Evolutionary conservation across 768 basidiomycete genomes (phyloP).

Genomic region (Hortiboletus campestris): DNA sequence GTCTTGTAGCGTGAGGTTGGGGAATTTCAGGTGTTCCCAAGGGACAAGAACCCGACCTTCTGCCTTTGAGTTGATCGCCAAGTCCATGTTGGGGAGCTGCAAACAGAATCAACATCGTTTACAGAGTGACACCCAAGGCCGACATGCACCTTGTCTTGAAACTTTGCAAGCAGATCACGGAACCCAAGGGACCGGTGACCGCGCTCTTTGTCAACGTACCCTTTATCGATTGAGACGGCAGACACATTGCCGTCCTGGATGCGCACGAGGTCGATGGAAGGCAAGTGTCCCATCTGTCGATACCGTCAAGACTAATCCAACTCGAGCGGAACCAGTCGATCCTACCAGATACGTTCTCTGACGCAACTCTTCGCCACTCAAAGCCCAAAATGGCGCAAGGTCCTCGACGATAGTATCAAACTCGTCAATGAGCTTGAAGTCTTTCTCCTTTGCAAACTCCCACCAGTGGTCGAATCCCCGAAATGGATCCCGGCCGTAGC

Average conservation of each 20-base stretch:
- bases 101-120: not conserved
- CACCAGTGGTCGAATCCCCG: constrained; percentile 93
- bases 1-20: constrained; percentile 60
- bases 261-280: constrained; percentile 87
- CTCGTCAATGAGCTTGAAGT: constrained; percentile 84
- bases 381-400: constrained; percentile 78
- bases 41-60: constrained; percentile 93
- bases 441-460: constrained; percentile 68
- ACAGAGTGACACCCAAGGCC: not conserved
- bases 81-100: constrained; percentile 90
- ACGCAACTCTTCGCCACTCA: constrained; percentile 72
- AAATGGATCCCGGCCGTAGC: constrained; percentile 81
- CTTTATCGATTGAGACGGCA: constrained; percentile 55
- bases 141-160: constrained; percentile 56
- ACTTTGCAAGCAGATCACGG: constrained; percentile 68
- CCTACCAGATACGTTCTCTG: constrained; percentile 56
- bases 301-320: not conserved
- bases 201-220: constrained; percentile 61
- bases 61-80: constrained; percentile 90
- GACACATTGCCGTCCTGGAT: constrained; percentile 60
- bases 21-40: constrained; percentile 79
- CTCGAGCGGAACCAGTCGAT: not conserved
- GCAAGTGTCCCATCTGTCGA: constrained; percentile 66
- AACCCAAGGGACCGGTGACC: constrained; percentile 80
- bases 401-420: constrained; percentile 81